Base-by-base conservation (phyloP, 2,329 filamentous ascomycete species). In the Diaporthe aspalathi region DNA sequence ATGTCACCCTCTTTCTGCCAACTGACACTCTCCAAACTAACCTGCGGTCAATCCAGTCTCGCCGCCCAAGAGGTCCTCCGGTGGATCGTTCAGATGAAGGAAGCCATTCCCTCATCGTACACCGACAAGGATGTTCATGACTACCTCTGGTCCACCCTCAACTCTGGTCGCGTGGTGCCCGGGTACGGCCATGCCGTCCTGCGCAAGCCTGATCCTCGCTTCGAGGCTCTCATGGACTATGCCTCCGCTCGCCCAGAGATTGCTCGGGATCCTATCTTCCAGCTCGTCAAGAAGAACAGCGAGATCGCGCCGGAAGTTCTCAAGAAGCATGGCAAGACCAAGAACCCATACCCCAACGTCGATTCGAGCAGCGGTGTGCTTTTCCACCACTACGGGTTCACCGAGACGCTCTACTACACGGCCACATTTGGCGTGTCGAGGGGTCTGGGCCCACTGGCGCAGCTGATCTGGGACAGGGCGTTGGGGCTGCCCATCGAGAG, bases 341-440 rank as follows among this genome's bases (percentile, higher is more conserved):
- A 97, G 88, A 97, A 97, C 85, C 94, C 96, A 2, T 97, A 95
- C 84, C 96, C 96, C 75, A 99, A 99, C 81, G 96, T 99, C 73
- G 96, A 99, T 83, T 94, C 93, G 60, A 92, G 90, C 74, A 97
- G 94, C 0, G 96, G 96, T 74, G 95, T 98, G 7, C 88, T 99
- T 62, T 98, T 99, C 90, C 92, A 98, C 84, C 94, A 98, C 86
- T 99, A 97, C 81, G 96, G 95, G 71, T 97, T 99, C 90, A 92
- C 93, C 81, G 94, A 98, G 86, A 97, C 95, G 0, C 88, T 98
- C 14, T 99, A 98, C 87, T 99, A 98, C 85, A 92, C 90, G 5
- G 90, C 89, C 71, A 92, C 90, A 0, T 92, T 92, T 74, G 91
- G 90, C 73, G 90, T 92, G 16, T 91, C 88, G 72, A 84, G 90